Evolutionary conservation across 164 flowering plant genomes (phyloP), one percentile per base, ranked within the genome.

Genomic region (Aristolochia fimbriata): DNA sequence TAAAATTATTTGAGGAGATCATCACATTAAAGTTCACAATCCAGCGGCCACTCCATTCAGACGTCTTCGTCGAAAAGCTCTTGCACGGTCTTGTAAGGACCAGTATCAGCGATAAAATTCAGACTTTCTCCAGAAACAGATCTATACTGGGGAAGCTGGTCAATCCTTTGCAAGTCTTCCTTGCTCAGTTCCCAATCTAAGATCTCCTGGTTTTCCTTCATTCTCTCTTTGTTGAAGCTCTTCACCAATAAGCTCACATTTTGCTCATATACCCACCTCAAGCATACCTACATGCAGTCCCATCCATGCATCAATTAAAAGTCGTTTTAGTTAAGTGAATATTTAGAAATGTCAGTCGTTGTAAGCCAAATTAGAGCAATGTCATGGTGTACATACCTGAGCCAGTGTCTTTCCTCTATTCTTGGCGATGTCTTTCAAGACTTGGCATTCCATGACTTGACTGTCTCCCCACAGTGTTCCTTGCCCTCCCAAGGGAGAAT

Each of bases 21-120:
- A 31, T n/a, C n/a, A n/a, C n/a, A 7, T 7, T 31, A 31, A 7
- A 31, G 37, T 7, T 31, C 37, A 31, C 37, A 31, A 31, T 7
- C 7, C 7, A 3, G 37, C 3, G 3, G 7, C 37, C 7, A 7
- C 7, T 47, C 58, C 63, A 46, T 27, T 53, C 64, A 67, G 0
- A 67, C 57, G 43, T 74, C 78, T 19, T 72, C 72, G 60, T 74
- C 78, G 73, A 74, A 74, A 4, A 74, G 54, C 10, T 74, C 72
- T 9, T 49, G 65, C 15, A 60, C 45, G 1, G 72, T 64, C 20
- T 68, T 71, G 51, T 27, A 68, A 2, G 53, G 70, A 25, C 74
- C 77, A 33, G 67, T 50, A 15, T 19, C 62, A 17, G 62, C 58
- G 15, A 74, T 58, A 23, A 68, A 59, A 0, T 8, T 7, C 0